A percentile compares a stretch with the other conserved stretches of the same genome.
Evolutionary conservation across 2,329 filamentous ascomycete species (phyloP).

Genomic region (Kalmusia sp.): DNA sequence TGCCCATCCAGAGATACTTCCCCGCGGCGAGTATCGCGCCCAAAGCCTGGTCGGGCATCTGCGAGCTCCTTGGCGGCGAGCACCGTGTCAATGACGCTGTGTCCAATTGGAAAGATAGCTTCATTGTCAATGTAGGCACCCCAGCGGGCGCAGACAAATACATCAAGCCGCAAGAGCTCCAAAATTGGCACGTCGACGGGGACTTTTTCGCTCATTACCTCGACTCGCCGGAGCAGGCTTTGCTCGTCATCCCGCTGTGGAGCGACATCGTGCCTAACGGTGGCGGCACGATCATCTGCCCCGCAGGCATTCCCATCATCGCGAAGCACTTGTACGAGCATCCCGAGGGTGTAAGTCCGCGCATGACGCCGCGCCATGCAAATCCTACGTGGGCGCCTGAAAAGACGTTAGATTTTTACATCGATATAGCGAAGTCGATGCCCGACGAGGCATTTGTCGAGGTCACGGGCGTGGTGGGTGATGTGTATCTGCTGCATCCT

Average conservation of each 20-base stretch:
- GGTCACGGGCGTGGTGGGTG: slow-evolving; percentile 61
- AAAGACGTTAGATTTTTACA: slow-evolving; percentile 54
- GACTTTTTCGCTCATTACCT: slow-evolving; percentile 78
- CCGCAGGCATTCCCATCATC: slow-evolving; percentile 63
- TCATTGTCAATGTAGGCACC: slow-evolving; percentile 74
- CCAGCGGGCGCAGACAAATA: slow-evolving; percentile 57
- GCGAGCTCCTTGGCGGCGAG: slow-evolving; percentile 70
- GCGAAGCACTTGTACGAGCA: slow-evolving; percentile 65
- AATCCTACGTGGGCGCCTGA: slow-evolving; percentile 55
- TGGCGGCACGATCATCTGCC: slow-evolving; percentile 71
- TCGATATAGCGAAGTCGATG: slow-evolving; percentile 46
- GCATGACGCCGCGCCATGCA: slow-evolving; percentile 64
- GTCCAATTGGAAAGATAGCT: slow-evolving; percentile 69
- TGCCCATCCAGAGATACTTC: slow-evolving; percentile 67
- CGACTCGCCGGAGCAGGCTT: slow-evolving; percentile 72
- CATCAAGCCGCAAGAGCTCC: slow-evolving; percentile 60
- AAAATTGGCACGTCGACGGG: slow-evolving; percentile 73
- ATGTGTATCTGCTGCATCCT: slow-evolving; percentile 66
- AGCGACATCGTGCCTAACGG: slow-evolving; percentile 66
- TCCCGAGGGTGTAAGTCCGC: slow-evolving; percentile 70
- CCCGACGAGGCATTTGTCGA: slow-evolving; percentile 59
- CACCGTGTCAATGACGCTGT: slow-evolving; percentile 45
- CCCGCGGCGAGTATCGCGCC: slow-evolving; percentile 65
- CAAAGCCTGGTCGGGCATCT: slow-evolving; percentile 71
- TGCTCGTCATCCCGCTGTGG: slow-evolving; percentile 73